phyloP scores from a whole-genome alignment of 148 eudicot genomes.

The Silene uniflora region DNA sequence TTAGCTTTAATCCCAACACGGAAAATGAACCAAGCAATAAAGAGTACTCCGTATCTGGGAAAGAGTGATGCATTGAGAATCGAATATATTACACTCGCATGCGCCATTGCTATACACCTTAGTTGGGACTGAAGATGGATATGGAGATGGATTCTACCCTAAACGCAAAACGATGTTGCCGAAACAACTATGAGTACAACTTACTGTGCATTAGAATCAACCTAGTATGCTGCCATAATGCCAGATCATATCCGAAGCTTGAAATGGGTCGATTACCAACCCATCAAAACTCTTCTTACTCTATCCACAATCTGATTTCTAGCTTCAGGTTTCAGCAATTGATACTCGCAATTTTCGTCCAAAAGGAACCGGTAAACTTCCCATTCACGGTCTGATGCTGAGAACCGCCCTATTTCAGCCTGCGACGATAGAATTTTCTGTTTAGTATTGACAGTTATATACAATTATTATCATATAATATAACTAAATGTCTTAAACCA shows the following conservation, averaged over 20 bases:
- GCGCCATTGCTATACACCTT: not conserved
- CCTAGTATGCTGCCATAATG: conserved; percentile 3
- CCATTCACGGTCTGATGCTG: conserved; percentile 70
- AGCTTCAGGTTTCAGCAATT: conserved; percentile 36
- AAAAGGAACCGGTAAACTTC: conserved; percentile 81
- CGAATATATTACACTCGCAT: not conserved
- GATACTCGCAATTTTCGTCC: conserved; percentile 52
- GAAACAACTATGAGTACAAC: not conserved
- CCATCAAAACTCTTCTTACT: conserved; percentile 79
- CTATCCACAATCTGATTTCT: conserved; percentile 67
- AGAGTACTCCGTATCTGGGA: not conserved
- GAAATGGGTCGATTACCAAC: conserved; percentile 41
- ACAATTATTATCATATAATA: not conserved
- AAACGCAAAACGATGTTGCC: not conserved
- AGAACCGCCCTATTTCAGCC: conserved; percentile 84
- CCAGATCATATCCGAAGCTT: not conserved
- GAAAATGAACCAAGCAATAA: not conserved
- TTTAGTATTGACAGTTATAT: not conserved
- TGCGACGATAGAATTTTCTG: conserved; percentile 19
- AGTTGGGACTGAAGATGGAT: not conserved
- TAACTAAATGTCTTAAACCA: not conserved
- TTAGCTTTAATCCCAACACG: not conserved
- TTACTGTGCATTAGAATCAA: conserved; percentile 28
- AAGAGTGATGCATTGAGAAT: not conserved
- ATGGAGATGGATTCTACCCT: conserved; percentile 12